Percentiles rank a stretch among this genome's conserved stretches.
These are phyloP conservation scores for Malassezia caprae DNA, from an alignment of 1,284 basidiomycete species.

Conservation along the genomic window DNA sequence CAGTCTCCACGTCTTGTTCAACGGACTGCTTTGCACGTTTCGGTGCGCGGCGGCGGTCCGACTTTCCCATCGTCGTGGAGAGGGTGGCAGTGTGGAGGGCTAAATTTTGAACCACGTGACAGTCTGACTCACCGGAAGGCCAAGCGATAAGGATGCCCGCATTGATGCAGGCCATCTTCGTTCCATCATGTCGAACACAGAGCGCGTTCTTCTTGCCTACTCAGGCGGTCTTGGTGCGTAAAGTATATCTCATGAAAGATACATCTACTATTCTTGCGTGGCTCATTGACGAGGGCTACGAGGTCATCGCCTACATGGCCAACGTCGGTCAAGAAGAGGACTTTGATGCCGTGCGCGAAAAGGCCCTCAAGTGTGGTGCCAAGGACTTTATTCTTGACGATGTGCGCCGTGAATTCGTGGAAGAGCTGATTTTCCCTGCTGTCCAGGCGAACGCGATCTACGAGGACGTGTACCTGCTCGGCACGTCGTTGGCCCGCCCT, in stretches of 20 bases:
- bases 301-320: constrained; percentile 96
- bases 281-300: constrained; percentile 86
- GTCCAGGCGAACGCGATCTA: constrained; percentile 99
- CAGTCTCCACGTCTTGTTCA: not conserved
- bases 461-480: constrained; percentile 97
- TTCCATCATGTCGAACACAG: constrained; percentile 50
- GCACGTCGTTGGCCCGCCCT: constrained; percentile 91
- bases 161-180: not conserved
- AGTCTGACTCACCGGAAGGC: not conserved
- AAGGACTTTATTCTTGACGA: constrained; percentile 92
- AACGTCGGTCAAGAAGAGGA: constrained; percentile 99
- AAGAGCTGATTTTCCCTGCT: constrained; percentile 88
- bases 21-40: constrained; percentile 6
- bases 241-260: constrained; percentile 22
- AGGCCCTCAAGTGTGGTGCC: constrained; percentile 84
- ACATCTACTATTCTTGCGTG: constrained; percentile 48
- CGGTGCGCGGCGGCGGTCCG: constrained; percentile 13
- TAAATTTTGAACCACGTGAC: constrained; percentile 1
- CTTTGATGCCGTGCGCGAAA: constrained; percentile 81
- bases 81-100: not conserved
- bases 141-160: not conserved
- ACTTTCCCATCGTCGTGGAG: constrained; percentile 3
- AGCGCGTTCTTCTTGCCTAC: constrained; percentile 86
- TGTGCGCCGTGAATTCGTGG: constrained; percentile 87
- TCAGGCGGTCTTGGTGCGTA: constrained; percentile 88